These are phyloP conservation scores for Ambrosia trifida DNA, from an alignment of 129 eudicot species.

Conservation along the genomic window DNA sequence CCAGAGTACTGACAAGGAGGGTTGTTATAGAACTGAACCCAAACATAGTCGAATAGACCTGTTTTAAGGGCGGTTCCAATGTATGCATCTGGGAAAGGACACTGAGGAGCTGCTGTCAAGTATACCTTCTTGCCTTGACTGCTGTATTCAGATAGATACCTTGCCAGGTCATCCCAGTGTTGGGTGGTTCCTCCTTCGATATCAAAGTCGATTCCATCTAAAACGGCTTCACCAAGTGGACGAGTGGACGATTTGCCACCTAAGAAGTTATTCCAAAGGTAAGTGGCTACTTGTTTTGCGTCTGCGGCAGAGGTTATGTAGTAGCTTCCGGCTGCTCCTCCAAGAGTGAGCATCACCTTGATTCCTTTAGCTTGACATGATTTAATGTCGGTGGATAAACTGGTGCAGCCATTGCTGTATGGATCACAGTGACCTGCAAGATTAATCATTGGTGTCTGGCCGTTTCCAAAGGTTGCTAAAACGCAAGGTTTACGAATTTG, in stretches of 20 bases:
- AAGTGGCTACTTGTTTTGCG: conserved; percentile 39
- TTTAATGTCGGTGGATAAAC: conserved; percentile 25
- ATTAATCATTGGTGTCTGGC: conserved; percentile 33
- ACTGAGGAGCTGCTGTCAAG: conserved; percentile 45
- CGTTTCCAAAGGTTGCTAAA: conserved; percentile 36
- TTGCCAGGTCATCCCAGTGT: conserved; percentile 41
- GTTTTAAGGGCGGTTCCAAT: conserved; percentile 41
- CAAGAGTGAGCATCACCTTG: conserved; percentile 37
- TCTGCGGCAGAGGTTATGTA: conserved; percentile 33
- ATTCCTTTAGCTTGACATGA: conserved; percentile 36
- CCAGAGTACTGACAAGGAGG: conserved; percentile 37
- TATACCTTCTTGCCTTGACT: conserved; percentile 28
- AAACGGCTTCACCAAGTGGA: conserved; percentile 38
- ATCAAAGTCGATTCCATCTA: conserved; percentile 47
- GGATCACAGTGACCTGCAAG: conserved; percentile 46
- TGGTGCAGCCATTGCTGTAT: conserved; percentile 33
- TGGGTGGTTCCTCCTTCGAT: conserved; percentile 34
- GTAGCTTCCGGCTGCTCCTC: conserved; percentile 41
- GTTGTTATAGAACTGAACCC: conserved; percentile 38
- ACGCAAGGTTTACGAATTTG: conserved; percentile 35
- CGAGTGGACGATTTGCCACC: conserved; percentile 36
- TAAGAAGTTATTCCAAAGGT: conserved; percentile 43
- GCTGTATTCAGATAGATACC: conserved; percentile 26
- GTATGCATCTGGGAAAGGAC: conserved; percentile 42
- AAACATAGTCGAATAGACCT: conserved; percentile 35